Base-by-base conservation (phyloP, 1,284 basidiomycete species). In the Serendipita sp. region DNA sequence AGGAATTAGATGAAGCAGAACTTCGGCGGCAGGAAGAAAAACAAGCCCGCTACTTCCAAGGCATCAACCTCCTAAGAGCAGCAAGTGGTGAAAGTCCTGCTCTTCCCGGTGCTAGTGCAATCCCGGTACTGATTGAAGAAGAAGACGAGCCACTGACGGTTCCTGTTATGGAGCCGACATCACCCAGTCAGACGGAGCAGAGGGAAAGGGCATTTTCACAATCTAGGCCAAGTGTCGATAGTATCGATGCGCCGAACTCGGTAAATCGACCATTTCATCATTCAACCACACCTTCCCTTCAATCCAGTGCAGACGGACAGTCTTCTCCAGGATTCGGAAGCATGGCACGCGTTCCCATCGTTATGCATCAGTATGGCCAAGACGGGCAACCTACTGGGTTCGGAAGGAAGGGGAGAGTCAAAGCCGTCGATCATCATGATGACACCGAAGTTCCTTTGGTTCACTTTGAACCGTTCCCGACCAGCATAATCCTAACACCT, bases 311-410 rank as follows among this genome's bases (percentile, higher is more conserved):
- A 32, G 53, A 58, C 17, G 53, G 53, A n/a, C 53, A 58, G n/a
- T 58, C 53, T 8, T 58, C 53, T 10, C 53, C 53, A 26, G 53
- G 53, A 4, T 34, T 58, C 17, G 53, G 53, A 8, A 34, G 53
- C 34, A 58, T 58, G 53, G 53, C 29, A n/a, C 26, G 53, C 10
- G 53, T 58, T 32, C 53, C 53, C 10, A 58, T 58, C 53, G 53
- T 58, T n/a, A 58, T 58, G 53, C 53, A 58, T 35, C 53, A 58
- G 32, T 58, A 58, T 34, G 53, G 53, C 53, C 53, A 58, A 58
- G 53, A 58, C 32, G 53, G 53, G 32, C 53, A 58, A 34, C 53
- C 53, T 4, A 58, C 53, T 34, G 53, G 53, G 4, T 58, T 58
- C n/a, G 53, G 53, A n/a, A 30, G 53, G 32, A 58, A 58, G 34